These are phyloP conservation scores for Cladosporium sp. DNA, from an alignment of 2,329 filamentous ascomycete genomes.

Conservation along the genomic window DNA sequence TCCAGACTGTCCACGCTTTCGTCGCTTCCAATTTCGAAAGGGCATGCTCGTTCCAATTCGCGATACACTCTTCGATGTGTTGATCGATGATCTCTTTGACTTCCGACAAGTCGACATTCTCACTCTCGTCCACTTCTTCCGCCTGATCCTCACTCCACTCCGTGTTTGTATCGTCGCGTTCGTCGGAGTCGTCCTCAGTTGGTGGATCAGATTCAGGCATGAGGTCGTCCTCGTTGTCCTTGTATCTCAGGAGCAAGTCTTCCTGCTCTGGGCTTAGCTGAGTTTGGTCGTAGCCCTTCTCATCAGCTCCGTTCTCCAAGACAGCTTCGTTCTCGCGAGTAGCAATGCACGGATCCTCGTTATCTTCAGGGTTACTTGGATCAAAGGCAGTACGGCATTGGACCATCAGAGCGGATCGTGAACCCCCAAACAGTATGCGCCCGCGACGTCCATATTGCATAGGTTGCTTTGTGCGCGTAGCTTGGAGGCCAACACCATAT, in stretches of 20 bases:
- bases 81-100: slow-evolving; percentile 53
- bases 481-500: slow-evolving; percentile 23
- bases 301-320: slow-evolving; percentile 17
- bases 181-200: slow-evolving; percentile 15
- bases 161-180: slow-evolving; percentile 20
- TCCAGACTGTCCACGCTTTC: slow-evolving; percentile 62
- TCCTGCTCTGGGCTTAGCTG: slow-evolving; percentile 21
- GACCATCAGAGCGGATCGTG: not conserved
- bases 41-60: slow-evolving; percentile 49
- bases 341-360: slow-evolving; percentile 18
- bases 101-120: slow-evolving; percentile 37
- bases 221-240: slow-evolving; percentile 35
- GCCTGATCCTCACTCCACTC: slow-evolving; percentile 34
- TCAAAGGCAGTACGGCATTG: not conserved
- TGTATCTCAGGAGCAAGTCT: slow-evolving; percentile 24
- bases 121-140: slow-evolving; percentile 49
- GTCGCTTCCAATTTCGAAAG: slow-evolving; percentile 47
- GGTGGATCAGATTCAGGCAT: slow-evolving; percentile 16
- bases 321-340: slow-evolving; percentile 26
- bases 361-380: not conserved
- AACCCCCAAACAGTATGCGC: not conserved
- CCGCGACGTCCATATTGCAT: not conserved
- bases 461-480: not conserved
- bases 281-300: slow-evolving; percentile 9
- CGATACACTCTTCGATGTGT: slow-evolving; percentile 47